Evolutionary conservation across 2,329 filamentous ascomycete genomes (phyloP), one percentile per base, ranked within the genome.

Genomic region (Colletotrichum destructivum): DNA sequence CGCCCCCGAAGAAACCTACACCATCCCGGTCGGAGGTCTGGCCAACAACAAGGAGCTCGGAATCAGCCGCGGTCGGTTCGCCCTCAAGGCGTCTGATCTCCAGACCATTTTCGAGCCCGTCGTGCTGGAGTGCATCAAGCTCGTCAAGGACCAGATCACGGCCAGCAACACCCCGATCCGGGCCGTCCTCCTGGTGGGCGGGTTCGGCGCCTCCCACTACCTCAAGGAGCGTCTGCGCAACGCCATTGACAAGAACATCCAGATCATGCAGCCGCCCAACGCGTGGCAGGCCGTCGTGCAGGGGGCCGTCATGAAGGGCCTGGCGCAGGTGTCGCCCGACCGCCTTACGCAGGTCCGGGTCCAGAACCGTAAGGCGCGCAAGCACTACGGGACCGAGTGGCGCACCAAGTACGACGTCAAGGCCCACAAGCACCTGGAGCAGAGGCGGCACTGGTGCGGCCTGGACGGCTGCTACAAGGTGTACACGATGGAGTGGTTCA

Each of bases 321-420:
- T 87, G 2, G 81, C 82, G 1, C 78, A 80, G 23, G 77, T 76
- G 40, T 77, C 78, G 1, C 80, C 82, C 0, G 79, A 81, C 11
- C 74, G 76, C 13, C 79, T 80, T 38, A 81, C 80, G 13, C 76
- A 78, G 62, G 81, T 86, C 60, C 79, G 78, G 60, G 78, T 86
- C 40, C 79, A 79, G 71, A 82, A 83, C 46, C 86, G 93, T 54
- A 90, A 92, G 79, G 91, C 92, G 52, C 87, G 93, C 74, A 93
- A 91, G 88, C 90, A 93, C 78, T 95, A 96, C 78, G 93, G 93
- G 26, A 95, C 93, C 4, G 93, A 90, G 35, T 95, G 95, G 81
- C 93, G 93, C 0, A 95, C 93, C 0, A 91, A 93, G 0, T 96
- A 93, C 79, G 93, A 95, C 74, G 91, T 93, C 77, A 86, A 88